These are phyloP conservation scores for Thermoascus crustaceus DNA, from an alignment of 2,329 filamentous ascomycete genomes.

Conservation along the genomic window DNA sequence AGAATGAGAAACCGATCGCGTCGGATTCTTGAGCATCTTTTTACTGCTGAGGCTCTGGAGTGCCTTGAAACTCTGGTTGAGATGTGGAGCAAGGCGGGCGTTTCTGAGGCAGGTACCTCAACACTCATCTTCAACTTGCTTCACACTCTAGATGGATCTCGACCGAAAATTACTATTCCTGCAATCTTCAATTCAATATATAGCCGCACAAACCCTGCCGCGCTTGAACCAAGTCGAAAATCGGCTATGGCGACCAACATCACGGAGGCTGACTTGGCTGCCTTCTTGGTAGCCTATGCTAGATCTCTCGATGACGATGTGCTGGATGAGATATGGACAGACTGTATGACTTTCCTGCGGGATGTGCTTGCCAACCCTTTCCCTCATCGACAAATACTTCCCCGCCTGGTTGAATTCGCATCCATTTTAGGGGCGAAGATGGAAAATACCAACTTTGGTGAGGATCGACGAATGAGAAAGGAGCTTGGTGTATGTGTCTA, in stretches of 20 bases:
- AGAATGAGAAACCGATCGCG: conserved; percentile 85
- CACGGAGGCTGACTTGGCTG: conserved; percentile 72
- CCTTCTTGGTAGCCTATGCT: conserved; percentile 85
- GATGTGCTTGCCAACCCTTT: conserved; percentile 91
- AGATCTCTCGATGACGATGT: conserved; percentile 89
- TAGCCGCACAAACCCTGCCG: conserved; percentile 77
- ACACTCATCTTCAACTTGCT: conserved; percentile 73
- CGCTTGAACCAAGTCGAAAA: conserved; percentile 68
- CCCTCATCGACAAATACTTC: conserved; percentile 83
- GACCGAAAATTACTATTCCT: conserved; percentile 84
- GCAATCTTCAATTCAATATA: conserved; percentile 95
- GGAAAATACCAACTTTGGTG: conserved; percentile 94
- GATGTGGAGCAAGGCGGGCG: conserved; percentile 59
- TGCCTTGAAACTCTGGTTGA: conserved; percentile 86
- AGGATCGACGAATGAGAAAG: conserved; percentile 83
- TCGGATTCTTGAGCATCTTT: conserved; percentile 83
- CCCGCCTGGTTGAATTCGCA: conserved; percentile 78
- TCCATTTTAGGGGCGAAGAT: conserved; percentile 89
- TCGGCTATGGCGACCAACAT: conserved; percentile 84
- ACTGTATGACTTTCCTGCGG: conserved; percentile 82
- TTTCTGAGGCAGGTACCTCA: conserved; percentile 43
- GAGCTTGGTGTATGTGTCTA: conserved; percentile 66
- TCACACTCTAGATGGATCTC: conserved; percentile 81
- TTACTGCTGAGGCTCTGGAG: conserved; percentile 83
- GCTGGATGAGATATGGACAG: conserved; percentile 95